Conservation (phyloP, 495 filamentous ascomycete species). For the Durotheca rogersii region DNA sequence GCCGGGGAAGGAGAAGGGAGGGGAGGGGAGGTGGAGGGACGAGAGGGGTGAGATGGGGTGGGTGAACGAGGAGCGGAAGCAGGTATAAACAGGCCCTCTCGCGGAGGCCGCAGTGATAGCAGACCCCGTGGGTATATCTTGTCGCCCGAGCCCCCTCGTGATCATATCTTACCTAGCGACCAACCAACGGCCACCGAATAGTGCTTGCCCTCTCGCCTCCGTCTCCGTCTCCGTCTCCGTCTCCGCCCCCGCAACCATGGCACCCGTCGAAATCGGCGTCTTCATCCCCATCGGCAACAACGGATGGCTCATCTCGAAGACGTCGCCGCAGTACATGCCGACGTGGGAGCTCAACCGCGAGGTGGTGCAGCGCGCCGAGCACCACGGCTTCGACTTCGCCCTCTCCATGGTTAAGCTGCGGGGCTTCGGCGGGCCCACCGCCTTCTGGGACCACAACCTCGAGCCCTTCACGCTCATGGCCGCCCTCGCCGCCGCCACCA, state of each 20-base stretch:
- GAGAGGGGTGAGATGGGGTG: background rate
- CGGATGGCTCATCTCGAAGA: slow-evolving; percentile 38
- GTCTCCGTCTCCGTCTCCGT: background rate
- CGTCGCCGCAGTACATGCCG: slow-evolving; percentile 36
- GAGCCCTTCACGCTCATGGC: slow-evolving; percentile 52
- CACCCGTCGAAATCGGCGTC: slow-evolving; percentile 33
- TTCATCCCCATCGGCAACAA: slow-evolving; percentile 40
- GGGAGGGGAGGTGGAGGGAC: background rate
- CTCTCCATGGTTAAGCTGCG: slow-evolving; percentile 40
- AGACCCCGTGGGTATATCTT: too few relatives aligned
- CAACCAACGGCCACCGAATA: too few relatives aligned
- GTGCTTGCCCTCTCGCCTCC: too few relatives aligned
- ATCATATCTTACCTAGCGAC: too few relatives aligned
- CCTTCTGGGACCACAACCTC: slow-evolving; percentile 39
- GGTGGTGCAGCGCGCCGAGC: slow-evolving; percentile 37
- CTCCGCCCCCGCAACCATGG: slow-evolving; percentile 7
- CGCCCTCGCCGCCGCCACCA: slow-evolving; percentile 47
- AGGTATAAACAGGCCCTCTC: too few relatives aligned
- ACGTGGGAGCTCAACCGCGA: slow-evolving; percentile 38
- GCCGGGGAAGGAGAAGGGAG: background rate
- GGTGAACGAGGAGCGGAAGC: background rate
- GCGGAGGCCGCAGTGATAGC: background rate
- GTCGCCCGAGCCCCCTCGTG: too few relatives aligned
- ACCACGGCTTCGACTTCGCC: slow-evolving; percentile 36
- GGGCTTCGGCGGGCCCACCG: slow-evolving; percentile 37